Percentiles rank a stretch among this genome's conserved stretches.
These are phyloP conservation scores for Penicillium cosmopolitanum DNA, from an alignment of 495 filamentous ascomycete genomes.

Conservation along the genomic window DNA sequence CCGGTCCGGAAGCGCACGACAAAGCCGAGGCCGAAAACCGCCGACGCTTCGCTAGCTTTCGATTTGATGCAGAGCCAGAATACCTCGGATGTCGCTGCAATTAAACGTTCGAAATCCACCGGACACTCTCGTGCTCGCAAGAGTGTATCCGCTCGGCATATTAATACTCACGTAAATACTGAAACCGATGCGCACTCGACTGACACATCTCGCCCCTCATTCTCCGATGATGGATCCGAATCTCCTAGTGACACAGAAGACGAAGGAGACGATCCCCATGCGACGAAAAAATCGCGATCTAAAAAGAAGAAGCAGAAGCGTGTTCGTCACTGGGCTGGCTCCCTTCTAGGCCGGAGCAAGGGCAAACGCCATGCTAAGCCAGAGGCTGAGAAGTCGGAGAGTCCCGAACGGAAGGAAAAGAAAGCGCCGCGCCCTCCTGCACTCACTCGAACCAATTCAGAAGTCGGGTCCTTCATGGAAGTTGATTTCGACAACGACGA, in stretches of 20 bases:
- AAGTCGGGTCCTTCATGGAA: constrained; percentile 47
- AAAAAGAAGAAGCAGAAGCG: constrained; percentile 76
- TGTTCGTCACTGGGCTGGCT: constrained; percentile 79
- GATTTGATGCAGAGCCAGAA: constrained; percentile 25
- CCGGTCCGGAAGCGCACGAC: constrained; percentile 56
- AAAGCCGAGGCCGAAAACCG: constrained; percentile 52
- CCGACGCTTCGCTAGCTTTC: constrained; percentile 53
- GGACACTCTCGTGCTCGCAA: constrained; percentile 43
- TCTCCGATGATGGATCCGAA: constrained; percentile 39
- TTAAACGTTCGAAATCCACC: constrained; percentile 44
- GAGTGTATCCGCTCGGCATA: constrained; percentile 37
- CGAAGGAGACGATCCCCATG: constrained; percentile 19
- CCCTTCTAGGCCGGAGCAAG: constrained; percentile 70
- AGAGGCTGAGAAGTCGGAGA: constrained; percentile 34
- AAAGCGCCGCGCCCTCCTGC: constrained; percentile 34
- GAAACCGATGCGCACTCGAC: constrained; percentile 28
- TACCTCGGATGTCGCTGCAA: constrained; percentile 17
- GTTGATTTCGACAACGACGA: constrained; percentile 59
- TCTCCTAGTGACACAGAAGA: constrained; percentile 29
- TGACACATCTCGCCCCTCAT: constrained; percentile 35
- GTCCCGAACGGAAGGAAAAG: constrained; percentile 22
- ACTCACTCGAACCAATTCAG: constrained; percentile 48
- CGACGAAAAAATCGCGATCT: constrained; percentile 33
- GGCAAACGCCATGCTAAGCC: constrained; percentile 45
- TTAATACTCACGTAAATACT: constrained; percentile 21